Evolutionary conservation across 148 eudicot species (phyloP), one percentile per base, ranked within the genome.

Genomic region (Dianthus caryophyllus): DNA sequence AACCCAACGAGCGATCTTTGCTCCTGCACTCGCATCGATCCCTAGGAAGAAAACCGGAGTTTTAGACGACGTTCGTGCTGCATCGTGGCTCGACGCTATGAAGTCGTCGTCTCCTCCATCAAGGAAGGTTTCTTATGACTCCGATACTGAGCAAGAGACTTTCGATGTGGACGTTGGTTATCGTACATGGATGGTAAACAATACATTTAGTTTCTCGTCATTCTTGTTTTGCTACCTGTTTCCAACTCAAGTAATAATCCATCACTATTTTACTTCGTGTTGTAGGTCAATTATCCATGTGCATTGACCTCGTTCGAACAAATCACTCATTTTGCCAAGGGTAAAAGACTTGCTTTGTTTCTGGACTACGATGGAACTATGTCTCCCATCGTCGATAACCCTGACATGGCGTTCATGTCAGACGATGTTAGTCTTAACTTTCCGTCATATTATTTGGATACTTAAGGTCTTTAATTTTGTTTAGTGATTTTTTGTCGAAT

Each of bases 321-420:
- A 71, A 84, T 94, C 50, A 67, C 78, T 25, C 79, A 81, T 74
- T 67, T 61, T 78, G 92, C 97, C 36, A 83, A 83, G 71, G 92
- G 92, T 21, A 94, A 90, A 82, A 88, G 76, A 69, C 48, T 94
- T 36, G 97, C 89, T 38, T 65, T 94, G 66, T 94, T 94, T 81
- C 72, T 94, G 81, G 99, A 94, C 78, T 94, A 94, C 72, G 99
- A 94, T 77, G 99, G 99, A 73, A 94, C 99, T 56, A 80, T 94
- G 46, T 94, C 97, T 6, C 92, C 92, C 14, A 94, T 94, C 70
- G 99, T 94, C 24, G 96, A 94, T 78, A 84, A 94, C 71, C 99
- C 99, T 61, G 92, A 90, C 59, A 51, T 55, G 61, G 99, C 99
- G 44, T 80, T 88, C 73, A 94, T 94, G 97, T 84, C 99, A 15